Evolutionary conservation across 1,139 yeast species (phyloP).

Genomic region (Yamadazyma dushanensis): DNA sequence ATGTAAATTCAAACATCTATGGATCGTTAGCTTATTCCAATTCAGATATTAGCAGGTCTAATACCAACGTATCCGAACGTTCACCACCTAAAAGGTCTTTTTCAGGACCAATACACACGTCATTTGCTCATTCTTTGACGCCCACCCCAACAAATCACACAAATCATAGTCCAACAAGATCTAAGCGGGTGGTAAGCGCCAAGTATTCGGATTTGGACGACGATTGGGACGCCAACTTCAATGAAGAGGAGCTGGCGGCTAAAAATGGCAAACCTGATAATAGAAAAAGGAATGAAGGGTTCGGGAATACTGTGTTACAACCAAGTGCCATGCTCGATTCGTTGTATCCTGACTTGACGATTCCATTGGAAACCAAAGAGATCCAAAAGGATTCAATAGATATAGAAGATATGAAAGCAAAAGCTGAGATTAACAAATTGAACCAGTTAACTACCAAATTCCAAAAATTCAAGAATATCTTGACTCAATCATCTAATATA

Average conservation of each 20-base stretch:
- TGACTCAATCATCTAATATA: slow-evolving; percentile 58
- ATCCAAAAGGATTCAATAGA: slow-evolving; percentile 22
- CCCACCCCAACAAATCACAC: slow-evolving; percentile 12
- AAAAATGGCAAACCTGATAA: slow-evolving; percentile 4
- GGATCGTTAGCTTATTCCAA: slow-evolving; percentile 35
- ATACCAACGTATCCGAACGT: slow-evolving; percentile 10
- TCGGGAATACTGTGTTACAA: slow-evolving; percentile 16
- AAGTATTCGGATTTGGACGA: slow-evolving; percentile 71
- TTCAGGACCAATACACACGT: slow-evolving; percentile 12
- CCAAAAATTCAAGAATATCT: slow-evolving; percentile 62
- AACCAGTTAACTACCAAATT: slow-evolving; percentile 63
- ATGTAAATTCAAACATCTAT: slow-evolving; percentile 40
- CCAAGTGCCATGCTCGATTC: slow-evolving; percentile 41
- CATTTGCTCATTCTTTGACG: slow-evolving; percentile 13
- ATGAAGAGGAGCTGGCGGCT: slow-evolving; percentile 34
- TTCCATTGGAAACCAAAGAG: slow-evolving; percentile 18
- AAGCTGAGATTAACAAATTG: slow-evolving; percentile 44
- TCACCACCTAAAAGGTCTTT: slow-evolving; percentile 22
- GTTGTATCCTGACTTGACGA: slow-evolving; percentile 38
- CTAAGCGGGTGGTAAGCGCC: slow-evolving; percentile 14
- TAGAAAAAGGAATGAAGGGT: slow-evolving; percentile 10
- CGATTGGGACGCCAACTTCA: slow-evolving; percentile 90
- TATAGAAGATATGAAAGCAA: slow-evolving; percentile 20
- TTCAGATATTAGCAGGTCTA: slow-evolving; percentile 20
- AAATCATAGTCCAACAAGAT: slow-evolving; percentile 9